Base-by-base conservation (phyloP, 2,329 filamentous ascomycete species). In the Sodiomyces alkalinus region DNA sequence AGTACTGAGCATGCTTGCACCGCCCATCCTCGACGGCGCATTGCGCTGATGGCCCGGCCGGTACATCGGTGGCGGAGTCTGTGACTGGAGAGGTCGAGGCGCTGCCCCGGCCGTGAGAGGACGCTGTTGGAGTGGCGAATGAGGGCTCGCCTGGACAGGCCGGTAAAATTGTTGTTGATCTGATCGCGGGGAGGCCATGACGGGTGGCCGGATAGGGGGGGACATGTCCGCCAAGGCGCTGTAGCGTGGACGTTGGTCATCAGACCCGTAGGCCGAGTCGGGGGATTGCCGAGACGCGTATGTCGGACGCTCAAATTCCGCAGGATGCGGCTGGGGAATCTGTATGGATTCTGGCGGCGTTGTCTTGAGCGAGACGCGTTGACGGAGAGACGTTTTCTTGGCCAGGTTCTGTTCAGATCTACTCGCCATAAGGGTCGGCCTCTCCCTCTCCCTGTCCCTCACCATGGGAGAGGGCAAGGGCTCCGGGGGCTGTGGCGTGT, bases 51-150 rank as follows among this genome's bases (percentile, higher is more conserved):
- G 58, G 3, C 47, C 39, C 7, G 52, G 42, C 19, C 55, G 50
- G 26, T 47, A 47, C 26, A 45, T 30, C 41, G 55, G 39, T 43
- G 30, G 25, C n/a, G n/a, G n/a, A n/a, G n/a, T n/a, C 13, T 22
- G 22, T 10, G 25, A 28, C 11, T 34, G 28, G n/a, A 20, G 32
- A 11, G 34, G 28, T 16, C 43, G 35, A 40, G 38, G 31, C 34
- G 35, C 40, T 26, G 45, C 42, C 17, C 56, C 60, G 2, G 68
- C 56, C 12, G 60, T 75, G 48, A 66, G 68, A 17, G 64, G 68
- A 18, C 61, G 53, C 42, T 68, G 68, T 44, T 75, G 71, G 2
- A 76, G 49, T 9, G 72, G 71, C 5, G 71, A 76, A 39, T 76
- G 64, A 4, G 71, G 71, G 24, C 64, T 73, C 10, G 71, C 71